A percentile compares a stretch with the other conserved stretches of the same genome.
Conservation (phyloP, 306 rosid species). For the Vicia faba region DNA sequence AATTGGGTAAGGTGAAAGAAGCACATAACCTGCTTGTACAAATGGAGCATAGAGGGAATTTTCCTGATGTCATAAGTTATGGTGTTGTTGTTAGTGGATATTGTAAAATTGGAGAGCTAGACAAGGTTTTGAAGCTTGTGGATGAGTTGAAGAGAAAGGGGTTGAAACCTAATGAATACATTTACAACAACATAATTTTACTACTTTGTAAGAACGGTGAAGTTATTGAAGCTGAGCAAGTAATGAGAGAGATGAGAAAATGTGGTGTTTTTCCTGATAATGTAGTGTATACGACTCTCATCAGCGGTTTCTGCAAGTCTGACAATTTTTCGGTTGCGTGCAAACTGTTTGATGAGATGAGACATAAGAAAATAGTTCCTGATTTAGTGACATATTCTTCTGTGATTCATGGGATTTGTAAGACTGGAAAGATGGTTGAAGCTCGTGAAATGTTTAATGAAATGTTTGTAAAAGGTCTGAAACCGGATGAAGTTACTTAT, state of each 20-base stretch:
- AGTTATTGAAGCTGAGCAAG: slow-evolving; percentile 56
- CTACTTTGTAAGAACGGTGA: slow-evolving; percentile 67
- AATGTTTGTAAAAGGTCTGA: slow-evolving; percentile 63
- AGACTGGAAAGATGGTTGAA: slow-evolving; percentile 64
- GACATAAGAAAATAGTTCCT: slow-evolving; percentile 53
- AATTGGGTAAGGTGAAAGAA: slow-evolving; percentile 65
- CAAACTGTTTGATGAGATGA: slow-evolving; percentile 71
- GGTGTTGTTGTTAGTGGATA: slow-evolving; percentile 70
- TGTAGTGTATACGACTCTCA: slow-evolving; percentile 75
- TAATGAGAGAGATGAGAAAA: slow-evolving; percentile 62
- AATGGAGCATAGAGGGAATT: slow-evolving; percentile 64
- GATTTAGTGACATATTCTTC: slow-evolving; percentile 73
- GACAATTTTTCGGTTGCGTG: slow-evolving; percentile 58
- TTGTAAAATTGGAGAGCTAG: slow-evolving; percentile 59
- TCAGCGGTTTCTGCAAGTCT: slow-evolving; percentile 66
- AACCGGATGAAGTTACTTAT: slow-evolving; percentile 81
- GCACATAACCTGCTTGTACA: slow-evolving; percentile 70
- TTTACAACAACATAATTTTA: slow-evolving; percentile 60
- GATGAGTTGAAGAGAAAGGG: slow-evolving; percentile 71
- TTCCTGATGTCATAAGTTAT: slow-evolving; percentile 81
- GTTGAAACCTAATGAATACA: slow-evolving; percentile 59
- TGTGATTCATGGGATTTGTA: slow-evolving; percentile 71
- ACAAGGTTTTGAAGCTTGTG: slow-evolving; percentile 66
- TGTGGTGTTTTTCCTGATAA: slow-evolving; percentile 64
- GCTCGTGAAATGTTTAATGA: slow-evolving; percentile 56